Evolutionary conservation across 2,329 filamentous ascomycete species (phyloP).

Genomic region (Microdochium bolleyi): DNA sequence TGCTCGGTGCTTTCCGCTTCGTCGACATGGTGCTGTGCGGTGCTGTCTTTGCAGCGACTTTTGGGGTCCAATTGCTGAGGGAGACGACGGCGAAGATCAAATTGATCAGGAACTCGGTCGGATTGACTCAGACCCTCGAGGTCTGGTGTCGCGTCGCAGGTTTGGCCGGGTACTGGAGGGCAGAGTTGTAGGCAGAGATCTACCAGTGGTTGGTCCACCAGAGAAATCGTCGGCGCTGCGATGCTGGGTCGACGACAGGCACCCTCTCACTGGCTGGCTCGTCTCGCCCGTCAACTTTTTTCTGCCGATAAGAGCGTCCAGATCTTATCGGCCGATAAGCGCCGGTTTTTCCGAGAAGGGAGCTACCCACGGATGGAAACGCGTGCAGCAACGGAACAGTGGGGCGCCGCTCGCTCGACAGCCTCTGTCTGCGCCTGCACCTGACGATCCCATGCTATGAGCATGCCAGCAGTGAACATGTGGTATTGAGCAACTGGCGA

Average conservation of each 20-base stretch:
- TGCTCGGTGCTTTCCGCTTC: conserved; percentile 51
- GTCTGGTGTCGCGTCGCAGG: too few species aligned
- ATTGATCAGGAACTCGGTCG: too few species aligned
- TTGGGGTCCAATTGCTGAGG: neutral
- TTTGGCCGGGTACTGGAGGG: neutral
- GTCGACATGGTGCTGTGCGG: conserved; percentile 38
- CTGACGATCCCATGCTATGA: too few species aligned
- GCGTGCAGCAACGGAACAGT: neutral
- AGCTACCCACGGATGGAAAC: neutral
- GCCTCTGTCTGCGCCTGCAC: neutral
- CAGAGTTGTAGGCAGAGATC: neutral
- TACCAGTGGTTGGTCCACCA: neutral
- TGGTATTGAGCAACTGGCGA: too few species aligned
- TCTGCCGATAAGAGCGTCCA: neutral
- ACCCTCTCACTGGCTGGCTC: neutral
- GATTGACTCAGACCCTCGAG: too few species aligned
- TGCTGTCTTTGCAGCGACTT: neutral
- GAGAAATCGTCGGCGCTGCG: neutral
- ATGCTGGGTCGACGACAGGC: neutral
- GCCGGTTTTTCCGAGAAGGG: neutral
- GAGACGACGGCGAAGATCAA: neutral
- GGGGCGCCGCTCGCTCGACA: neutral
- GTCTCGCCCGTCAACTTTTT: neutral
- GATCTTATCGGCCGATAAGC: neutral
- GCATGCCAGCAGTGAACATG: too few species aligned